Conservation (phyloP, 176 grass and related monocot species). For the Secale cereale region DNA sequence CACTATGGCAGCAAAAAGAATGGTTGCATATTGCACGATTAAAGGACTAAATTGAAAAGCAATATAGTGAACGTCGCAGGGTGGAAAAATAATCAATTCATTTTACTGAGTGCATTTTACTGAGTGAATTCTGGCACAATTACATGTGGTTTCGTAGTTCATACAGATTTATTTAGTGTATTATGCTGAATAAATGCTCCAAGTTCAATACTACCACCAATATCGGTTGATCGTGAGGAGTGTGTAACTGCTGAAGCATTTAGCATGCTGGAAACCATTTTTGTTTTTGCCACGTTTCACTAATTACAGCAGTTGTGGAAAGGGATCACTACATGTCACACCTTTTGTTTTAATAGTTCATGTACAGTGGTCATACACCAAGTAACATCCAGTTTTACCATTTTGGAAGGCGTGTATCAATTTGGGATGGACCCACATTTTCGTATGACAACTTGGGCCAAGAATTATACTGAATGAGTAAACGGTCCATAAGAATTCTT, state of each 20-base stretch:
- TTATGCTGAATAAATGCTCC: background rate
- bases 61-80: background rate
- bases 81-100: background rate
- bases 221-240: background rate
- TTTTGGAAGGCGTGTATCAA: background rate
- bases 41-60: background rate
- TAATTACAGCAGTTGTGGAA: background rate
- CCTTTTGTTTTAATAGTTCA: background rate
- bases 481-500: background rate
- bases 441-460: background rate
- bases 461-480: background rate
- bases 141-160: background rate
- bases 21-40: background rate
- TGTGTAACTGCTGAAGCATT: background rate
- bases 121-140: background rate
- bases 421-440: background rate
- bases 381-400: background rate
- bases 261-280: background rate
- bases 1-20: background rate
- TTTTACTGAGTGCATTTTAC: background rate
- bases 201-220: background rate
- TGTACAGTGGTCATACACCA: background rate
- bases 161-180: background rate
- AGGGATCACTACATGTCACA: background rate
- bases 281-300: background rate